Evolutionary conservation across 805 yeast species (phyloP).

Genomic region (Wickerhamiella kurtzmanii): DNA sequence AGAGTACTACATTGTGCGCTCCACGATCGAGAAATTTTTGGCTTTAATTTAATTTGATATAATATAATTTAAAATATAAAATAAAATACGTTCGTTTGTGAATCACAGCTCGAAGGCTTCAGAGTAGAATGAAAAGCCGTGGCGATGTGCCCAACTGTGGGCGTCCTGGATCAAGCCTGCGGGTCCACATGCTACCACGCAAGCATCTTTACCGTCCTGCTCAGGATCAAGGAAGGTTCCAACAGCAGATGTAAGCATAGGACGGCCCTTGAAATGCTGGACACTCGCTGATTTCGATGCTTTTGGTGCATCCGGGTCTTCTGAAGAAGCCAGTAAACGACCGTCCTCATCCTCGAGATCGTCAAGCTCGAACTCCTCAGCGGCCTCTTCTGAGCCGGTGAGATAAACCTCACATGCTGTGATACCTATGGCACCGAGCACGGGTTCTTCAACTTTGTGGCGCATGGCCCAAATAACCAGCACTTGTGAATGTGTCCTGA

Average conservation of each 20-base stretch:
- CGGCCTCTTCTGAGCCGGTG: slow-evolving; percentile 7
- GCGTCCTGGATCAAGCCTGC: slow-evolving; percentile 14
- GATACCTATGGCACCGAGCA: slow-evolving; percentile 8
- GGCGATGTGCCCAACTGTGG: slow-evolving; percentile 13
- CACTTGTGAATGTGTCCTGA: slow-evolving; percentile 1
- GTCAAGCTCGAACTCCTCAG: slow-evolving; percentile 8
- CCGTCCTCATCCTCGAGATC: slow-evolving; percentile 7
- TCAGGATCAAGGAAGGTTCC: slow-evolving; percentile 1
- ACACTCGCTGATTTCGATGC: slow-evolving; percentile 1
- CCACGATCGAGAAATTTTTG: slow-evolving; percentile 15
- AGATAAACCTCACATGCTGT: slow-evolving; percentile 14
- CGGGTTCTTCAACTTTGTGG: not conserved
- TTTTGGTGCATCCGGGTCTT: not conserved
- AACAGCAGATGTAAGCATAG: slow-evolving; percentile 7
- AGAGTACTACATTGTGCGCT: slow-evolving; percentile 42
- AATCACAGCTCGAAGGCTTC: not conserved
- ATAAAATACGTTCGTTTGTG: not conserved
- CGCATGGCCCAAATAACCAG: slow-evolving; percentile 7
- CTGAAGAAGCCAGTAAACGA: not conserved
- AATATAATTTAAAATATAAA: not conserved
- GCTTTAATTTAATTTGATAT: slow-evolving; percentile 14
- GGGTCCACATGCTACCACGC: slow-evolving; percentile 21
- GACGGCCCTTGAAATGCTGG: slow-evolving; percentile 11
- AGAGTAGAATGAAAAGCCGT: not conserved
- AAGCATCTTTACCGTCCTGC: slow-evolving; percentile 1